These are phyloP conservation scores for Solanum sejunctum DNA, from an alignment of 257 asterid species.

Conservation along the genomic window DNA sequence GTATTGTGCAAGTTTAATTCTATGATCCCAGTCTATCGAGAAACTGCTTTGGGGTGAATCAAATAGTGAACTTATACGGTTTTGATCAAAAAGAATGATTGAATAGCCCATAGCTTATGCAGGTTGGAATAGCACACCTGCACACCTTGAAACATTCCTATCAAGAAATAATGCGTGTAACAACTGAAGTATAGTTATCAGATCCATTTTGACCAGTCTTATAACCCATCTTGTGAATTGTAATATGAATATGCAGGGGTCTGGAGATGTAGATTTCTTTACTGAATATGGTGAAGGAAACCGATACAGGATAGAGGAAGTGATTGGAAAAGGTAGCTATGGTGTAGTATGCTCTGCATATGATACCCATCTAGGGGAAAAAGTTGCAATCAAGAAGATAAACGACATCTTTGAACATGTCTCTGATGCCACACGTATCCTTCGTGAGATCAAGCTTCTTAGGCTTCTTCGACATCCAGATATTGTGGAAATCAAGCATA, in stretches of 20 bases:
- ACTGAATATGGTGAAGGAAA: constrained; percentile 97
- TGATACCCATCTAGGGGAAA: constrained; percentile 79
- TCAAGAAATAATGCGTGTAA: not conserved
- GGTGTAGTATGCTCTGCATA: constrained; percentile 96
- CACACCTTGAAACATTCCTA: not conserved
- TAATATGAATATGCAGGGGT: constrained; percentile 35
- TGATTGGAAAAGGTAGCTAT: constrained; percentile 93
- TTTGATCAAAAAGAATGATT: not conserved
- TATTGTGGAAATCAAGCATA: constrained; percentile 90
- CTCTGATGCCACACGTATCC: constrained; percentile 94
- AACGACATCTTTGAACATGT: constrained; percentile 90
- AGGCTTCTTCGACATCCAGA: constrained; percentile 96
- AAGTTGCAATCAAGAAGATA: constrained; percentile 93
- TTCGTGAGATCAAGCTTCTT: constrained; percentile 93
- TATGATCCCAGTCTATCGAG: not conserved
- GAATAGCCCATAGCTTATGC: not conserved
- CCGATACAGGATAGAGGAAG: constrained; percentile 87
- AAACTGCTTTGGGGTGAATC: not conserved
- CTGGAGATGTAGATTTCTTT: constrained; percentile 76
- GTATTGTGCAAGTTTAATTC: not conserved
- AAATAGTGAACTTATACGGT: not conserved
- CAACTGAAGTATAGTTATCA: not conserved
- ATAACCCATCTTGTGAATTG: not conserved
- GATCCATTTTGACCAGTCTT: not conserved
- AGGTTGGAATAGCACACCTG: not conserved